Base-by-base conservation (phyloP, 2,329 filamentous ascomycete species). In the Trichoderma semiorbis region DNA sequence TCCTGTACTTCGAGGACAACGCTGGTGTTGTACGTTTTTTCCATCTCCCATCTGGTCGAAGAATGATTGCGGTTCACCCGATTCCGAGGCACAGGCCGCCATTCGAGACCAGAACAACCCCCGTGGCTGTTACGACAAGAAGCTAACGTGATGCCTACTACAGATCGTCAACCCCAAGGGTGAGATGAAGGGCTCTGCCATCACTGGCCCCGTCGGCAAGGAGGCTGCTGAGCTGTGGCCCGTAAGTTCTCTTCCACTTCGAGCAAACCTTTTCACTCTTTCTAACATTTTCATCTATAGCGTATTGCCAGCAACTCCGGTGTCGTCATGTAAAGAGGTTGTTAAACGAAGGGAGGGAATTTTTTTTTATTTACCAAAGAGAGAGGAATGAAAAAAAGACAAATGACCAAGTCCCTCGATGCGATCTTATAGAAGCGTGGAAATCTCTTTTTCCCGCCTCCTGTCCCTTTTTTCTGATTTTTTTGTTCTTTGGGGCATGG, bases 1-100 rank as follows among this genome's bases (percentile, higher is more conserved):
- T 94, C 91, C 91, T 99, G 80, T 99, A 99, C 91, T 99, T 99
- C 83, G 96, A 99, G 93, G 97, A 99, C 88, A 99, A 99, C 86
- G 96, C 96, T 84, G 96, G 96, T 91, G 96, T 99, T 82, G 93
- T 95, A 87, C 85, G 93, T 94, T 71, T 60, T 28, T 39, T 5
- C 18, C 1, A 43, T n/a, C 8, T 30, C 18, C 24, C 11, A 5
- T 16, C 8, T 39, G 39, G n/a, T 58, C 36, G 21, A 34, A 18
- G 28, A 30, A 39, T 26, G 53, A 5, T 10, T 28, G n/a, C 57
- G 18, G 7, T 26, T 5, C 11, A 34, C 30, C 47, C 47, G 47
- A 28, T n/a, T 30, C 18, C 34, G 34, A 67, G 34, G 24, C 64
- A 16, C 5, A n/a, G 12, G 26, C 21, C 18, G n/a, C 18, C 34